Evolutionary conservation across 129 eudicot genomes (phyloP), one percentile per base, ranked within the genome.

Genomic region (Flaveria linearis): DNA sequence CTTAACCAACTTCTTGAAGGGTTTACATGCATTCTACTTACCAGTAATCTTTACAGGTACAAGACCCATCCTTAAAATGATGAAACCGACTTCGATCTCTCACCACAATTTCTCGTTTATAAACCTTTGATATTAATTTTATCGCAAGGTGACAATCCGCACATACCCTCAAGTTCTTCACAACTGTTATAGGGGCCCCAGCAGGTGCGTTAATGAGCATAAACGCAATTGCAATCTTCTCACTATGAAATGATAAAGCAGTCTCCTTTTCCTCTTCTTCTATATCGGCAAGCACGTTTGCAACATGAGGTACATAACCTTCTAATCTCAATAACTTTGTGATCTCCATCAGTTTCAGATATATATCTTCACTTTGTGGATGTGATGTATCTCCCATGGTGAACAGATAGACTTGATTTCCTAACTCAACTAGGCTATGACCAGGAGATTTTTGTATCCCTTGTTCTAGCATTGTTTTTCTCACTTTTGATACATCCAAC

Each of bases 221-320:
- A 78, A 93, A 93, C 16, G 98, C 97, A 6, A 93, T 80, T n/a
- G 98, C 98, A 78, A 93, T 93, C 88, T 93, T 93, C 80, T 93
- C 98, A 72, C 97, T 93, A 4, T 90, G 98, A 85, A 90, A 90
- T 47, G 88, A 71, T 75, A 93, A 73, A 74, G 97, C 98, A 49
- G 89, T 88, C 85, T 93, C 98, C 86, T 93, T 93, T 78, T 93
- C 98, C 68, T 93, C 98, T 51, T 93, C 97, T 84, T 93, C 91
- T 45, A 93, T 90, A 61, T 93, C 97, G 3, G 98, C 96, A 61
- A 93, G 87, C 68, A 93, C 98, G 56, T 88, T 87, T 26, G 72
- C 75, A 12, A 96, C 86, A 60, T 68, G 91, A 74, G 98, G 96
- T 42, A 87, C 92, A 69, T 93, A 93, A 9, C 98, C 98, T 75